Conservation (phyloP, 768 basidiomycete species). For the Naganishia randhawae region DNA sequence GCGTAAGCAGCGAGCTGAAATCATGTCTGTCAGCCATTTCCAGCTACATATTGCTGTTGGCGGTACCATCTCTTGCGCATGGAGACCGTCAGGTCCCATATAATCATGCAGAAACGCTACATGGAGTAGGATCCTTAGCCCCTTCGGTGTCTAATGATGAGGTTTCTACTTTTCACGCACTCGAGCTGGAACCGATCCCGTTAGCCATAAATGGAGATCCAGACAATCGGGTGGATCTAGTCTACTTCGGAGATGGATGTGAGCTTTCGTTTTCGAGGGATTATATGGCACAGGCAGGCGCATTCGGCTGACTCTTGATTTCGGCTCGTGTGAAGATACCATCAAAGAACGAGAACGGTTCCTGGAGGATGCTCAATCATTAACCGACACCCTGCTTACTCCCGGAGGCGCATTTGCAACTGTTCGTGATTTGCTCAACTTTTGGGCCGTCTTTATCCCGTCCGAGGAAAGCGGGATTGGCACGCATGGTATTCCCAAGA, state of each 20-base stretch:
- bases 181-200: conserved; percentile 2
- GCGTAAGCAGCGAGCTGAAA: too few relatives aligned
- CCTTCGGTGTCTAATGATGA: too few relatives aligned
- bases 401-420: conserved; percentile 40
- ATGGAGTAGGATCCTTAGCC: background rate
- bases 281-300: background rate
- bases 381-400: conserved; percentile 43
- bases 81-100: background rate
- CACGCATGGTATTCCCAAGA: conserved; percentile 26
- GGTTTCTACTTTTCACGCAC: background rate
- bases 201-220: conserved; percentile 39
- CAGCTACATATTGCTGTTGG: background rate
- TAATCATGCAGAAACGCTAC: background rate
- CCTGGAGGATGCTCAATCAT: conserved; percentile 37
- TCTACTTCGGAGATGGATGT: conserved; percentile 50
- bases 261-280: conserved; percentile 5
- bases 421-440: conserved; percentile 42
- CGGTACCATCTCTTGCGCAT: background rate
- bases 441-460: conserved; percentile 45
- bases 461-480: conserved; percentile 47
- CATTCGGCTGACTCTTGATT: background rate
- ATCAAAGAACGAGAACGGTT: conserved; percentile 39
- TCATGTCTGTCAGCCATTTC: too few relatives aligned
- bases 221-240: conserved; percentile 40
- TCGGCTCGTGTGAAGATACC: conserved; percentile 34